Evolutionary conservation across 768 basidiomycete genomes (phyloP), one percentile per base, ranked within the genome.

Genomic region (Auriscalpium vulgare): DNA sequence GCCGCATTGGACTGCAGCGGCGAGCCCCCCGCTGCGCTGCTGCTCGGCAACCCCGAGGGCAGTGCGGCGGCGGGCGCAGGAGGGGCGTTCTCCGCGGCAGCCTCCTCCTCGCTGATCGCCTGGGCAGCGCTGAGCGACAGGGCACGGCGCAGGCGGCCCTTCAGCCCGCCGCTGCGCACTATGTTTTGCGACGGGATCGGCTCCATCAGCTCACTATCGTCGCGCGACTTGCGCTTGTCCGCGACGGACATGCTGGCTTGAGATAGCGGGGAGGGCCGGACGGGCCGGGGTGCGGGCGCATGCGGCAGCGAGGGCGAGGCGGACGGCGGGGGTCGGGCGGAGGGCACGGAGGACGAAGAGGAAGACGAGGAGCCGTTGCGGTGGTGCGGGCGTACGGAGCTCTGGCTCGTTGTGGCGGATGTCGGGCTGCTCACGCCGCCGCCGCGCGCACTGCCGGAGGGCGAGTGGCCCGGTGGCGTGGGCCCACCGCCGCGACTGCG

Each of bases 221-320:
- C 85, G 57, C 80, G 79, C 19, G 88, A 88, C 80, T 87, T 86
- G 52, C 88, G 82, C 64, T 85, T 82, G 68, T 89, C 87, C 3
- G 81, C 70, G 29, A 82, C 81, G 9, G 81, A 77, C 57, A 77
- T 80, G 55, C 72, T 79, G 48, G 81, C 82, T 67, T 88, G 85
- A 17, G 85, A 85, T 29, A 87, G 72, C 37, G 88, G 87, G 19
- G 87, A 87, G 8, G 85, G 85, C 59, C 68, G 57, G 63, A 51
- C 66, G 53, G 65, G 70, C 53, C 60, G 67, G 57, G 57, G 66
- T 55, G 38, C 65, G 34, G 58, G 67, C 66, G 45, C 71, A 60
- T 45, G 70, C 57, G 21, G 59, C 49, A 43, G 59, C 16, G 74
- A 64, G 17, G 72, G 50, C 52, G 69, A 69, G 35, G 66, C 69